Conservation (phyloP, 768 basidiomycete genomes). For the Pulveroboletus sp. region DNA sequence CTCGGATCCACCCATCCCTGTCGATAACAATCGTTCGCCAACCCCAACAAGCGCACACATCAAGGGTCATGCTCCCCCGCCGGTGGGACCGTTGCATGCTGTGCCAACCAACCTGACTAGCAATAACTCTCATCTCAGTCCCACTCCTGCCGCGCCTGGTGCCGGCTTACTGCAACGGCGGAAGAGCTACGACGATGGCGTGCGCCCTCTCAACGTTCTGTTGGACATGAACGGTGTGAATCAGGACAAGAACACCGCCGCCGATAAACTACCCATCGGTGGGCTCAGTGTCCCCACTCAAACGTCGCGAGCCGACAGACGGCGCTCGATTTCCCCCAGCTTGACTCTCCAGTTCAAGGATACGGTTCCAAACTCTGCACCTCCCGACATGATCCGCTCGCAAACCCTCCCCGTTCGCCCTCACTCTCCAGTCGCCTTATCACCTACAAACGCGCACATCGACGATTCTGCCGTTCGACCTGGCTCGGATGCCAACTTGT, state of each 20-base stretch:
- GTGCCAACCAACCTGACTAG: slow-evolving; percentile 11
- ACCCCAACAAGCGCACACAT: neutral
- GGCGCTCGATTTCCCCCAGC: slow-evolving; percentile 54
- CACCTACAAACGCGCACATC: slow-evolving; percentile 14
- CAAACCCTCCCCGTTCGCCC: slow-evolving; percentile 24
- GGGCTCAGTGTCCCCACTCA: slow-evolving; percentile 26
- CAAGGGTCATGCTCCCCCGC: neutral
- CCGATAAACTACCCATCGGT: slow-evolving; percentile 5
- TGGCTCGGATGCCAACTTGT: slow-evolving; percentile 22
- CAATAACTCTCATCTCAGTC: slow-evolving; percentile 18
- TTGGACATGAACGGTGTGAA: slow-evolving; percentile 17
- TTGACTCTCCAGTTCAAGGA: slow-evolving; percentile 32
- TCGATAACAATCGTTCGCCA: neutral
- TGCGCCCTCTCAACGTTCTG: slow-evolving; percentile 36
- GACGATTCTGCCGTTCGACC: slow-evolving; percentile 16
- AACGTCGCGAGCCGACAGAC: slow-evolving; percentile 39
- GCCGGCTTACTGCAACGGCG: slow-evolving; percentile 21
- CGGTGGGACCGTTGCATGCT: slow-evolving; percentile 13
- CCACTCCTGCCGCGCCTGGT: slow-evolving; percentile 15
- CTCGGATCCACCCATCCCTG: slow-evolving; percentile 6
- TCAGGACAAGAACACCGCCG: slow-evolving; percentile 10
- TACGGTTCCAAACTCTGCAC: slow-evolving; percentile 8
- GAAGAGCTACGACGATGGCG: slow-evolving; percentile 43
- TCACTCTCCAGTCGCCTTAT: slow-evolving; percentile 22
- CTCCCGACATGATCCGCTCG: slow-evolving; percentile 29